phyloP scores from a whole-genome alignment of 768 basidiomycete species.

The Termitomyces sp. region DNA sequence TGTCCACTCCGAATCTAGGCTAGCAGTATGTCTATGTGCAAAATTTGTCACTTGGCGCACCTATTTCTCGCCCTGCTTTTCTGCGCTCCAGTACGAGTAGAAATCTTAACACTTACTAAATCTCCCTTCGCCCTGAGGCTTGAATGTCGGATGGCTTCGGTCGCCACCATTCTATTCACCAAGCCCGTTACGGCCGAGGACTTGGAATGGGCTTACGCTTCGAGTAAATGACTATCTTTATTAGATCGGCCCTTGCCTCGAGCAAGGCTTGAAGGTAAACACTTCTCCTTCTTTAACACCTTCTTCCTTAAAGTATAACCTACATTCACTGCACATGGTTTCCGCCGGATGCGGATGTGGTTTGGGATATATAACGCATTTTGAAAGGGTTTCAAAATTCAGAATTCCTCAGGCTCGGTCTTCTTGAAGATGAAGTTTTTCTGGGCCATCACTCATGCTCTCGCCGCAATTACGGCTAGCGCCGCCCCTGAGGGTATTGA shows the following conservation, averaged over 20 bases:
- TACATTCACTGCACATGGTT: background rate
- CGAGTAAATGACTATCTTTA: background rate
- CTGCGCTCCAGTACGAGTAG: background rate
- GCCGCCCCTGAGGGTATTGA: slow-evolving; percentile 47
- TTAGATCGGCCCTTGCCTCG: background rate
- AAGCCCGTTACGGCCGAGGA: background rate
- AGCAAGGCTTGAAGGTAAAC: background rate
- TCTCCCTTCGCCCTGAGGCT: no score
- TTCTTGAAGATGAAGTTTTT: slow-evolving; percentile 14
- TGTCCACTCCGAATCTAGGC: no score
- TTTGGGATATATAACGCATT: slow-evolving; percentile 4
- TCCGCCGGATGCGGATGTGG: background rate
- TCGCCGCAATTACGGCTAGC: slow-evolving; percentile 6
- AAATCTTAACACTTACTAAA: no score
- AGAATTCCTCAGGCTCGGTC: background rate
- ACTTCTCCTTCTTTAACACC: background rate
- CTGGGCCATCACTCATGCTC: slow-evolving; percentile 10
- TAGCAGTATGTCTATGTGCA: no score
- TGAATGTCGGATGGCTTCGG: no score
- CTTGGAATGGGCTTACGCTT: background rate
- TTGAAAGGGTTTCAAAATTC: background rate
- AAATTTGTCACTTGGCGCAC: background rate
- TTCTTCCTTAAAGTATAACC: background rate
- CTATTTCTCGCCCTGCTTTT: background rate
- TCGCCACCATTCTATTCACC: background rate